These are phyloP conservation scores for Fusarium nanum DNA, from an alignment of 2,329 filamentous ascomycete species.

Conservation along the genomic window DNA sequence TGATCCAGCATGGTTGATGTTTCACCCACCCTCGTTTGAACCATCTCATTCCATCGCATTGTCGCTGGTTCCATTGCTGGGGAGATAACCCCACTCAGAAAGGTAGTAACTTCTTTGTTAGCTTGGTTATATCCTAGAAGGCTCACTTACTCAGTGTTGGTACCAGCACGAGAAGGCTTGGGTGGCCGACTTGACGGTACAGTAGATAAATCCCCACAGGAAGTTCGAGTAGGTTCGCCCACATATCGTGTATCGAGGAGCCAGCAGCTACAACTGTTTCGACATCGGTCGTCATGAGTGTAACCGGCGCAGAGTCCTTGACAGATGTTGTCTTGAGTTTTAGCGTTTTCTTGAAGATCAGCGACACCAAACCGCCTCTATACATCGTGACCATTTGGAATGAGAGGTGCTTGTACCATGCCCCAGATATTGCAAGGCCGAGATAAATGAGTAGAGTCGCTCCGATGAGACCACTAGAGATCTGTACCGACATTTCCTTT, in stretches of 20 bases:
- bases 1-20: conserved; percentile 55
- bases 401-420: conserved; percentile 51
- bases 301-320: conserved; percentile 55
- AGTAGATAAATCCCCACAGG: conserved; percentile 53
- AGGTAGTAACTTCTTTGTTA: conserved; percentile 33
- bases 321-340: conserved; percentile 46
- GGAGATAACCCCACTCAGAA: conserved; percentile 38
- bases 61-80: conserved; percentile 50
- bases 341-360: conserved; percentile 63
- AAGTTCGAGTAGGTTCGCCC: conserved; percentile 54
- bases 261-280: conserved; percentile 49
- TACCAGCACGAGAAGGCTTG: conserved; percentile 46
- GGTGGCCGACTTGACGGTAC: conserved; percentile 50
- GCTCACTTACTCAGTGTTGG: conserved; percentile 44
- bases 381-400: conserved; percentile 53
- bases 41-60: conserved; percentile 54
- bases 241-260: conserved; percentile 51
- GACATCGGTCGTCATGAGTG: conserved; percentile 61
- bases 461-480: conserved; percentile 55
- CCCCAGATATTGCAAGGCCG: conserved; percentile 54
- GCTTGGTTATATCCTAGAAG: rapidly evolving
- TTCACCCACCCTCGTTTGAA: conserved; percentile 55
- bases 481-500: conserved; percentile 44
- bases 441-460: conserved; percentile 56
- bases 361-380: conserved; percentile 53